Evolutionary conservation across 2,329 filamentous ascomycete species (phyloP).

Genomic region (Lizonia empirigonia): DNA sequence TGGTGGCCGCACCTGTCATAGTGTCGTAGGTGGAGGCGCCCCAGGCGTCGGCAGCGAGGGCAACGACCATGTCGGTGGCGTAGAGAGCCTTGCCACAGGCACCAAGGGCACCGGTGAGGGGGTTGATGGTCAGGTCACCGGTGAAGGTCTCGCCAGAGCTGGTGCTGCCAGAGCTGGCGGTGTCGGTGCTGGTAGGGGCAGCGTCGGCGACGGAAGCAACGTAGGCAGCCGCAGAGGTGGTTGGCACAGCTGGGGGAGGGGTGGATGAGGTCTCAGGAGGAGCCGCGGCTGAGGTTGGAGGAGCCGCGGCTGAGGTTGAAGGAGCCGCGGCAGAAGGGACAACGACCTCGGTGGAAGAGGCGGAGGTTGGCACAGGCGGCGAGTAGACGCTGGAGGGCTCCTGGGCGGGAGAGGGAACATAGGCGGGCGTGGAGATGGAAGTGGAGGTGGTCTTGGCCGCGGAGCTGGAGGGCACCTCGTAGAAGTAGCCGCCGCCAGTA

Average conservation of each 20-base stretch:
- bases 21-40: constrained; percentile 39
- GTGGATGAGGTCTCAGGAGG: constrained; percentile 18
- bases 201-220: constrained; percentile 11
- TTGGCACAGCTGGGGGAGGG: constrained; percentile 11
- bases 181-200: constrained; percentile 1
- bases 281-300: constrained; percentile 16
- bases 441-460: constrained; percentile 20
- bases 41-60: constrained; percentile 36
- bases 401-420: constrained; percentile 17
- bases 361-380: constrained; percentile 12
- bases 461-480: constrained; percentile 31
- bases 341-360: constrained; percentile 1
- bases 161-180: not conserved
- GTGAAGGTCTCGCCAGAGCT: constrained; percentile 16
- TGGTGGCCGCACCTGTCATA: constrained; percentile 40
- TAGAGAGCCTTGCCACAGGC: constrained; percentile 38
- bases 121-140: constrained; percentile 44
- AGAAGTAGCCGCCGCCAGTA: constrained; percentile 22
- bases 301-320: constrained; percentile 7
- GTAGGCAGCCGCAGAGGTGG: constrained; percentile 18
- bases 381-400: constrained; percentile 22
- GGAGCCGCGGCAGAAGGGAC: constrained; percentile 1
- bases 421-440: constrained; percentile 16
- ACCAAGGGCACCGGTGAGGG: constrained; percentile 34
- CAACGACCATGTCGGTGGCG: constrained; percentile 35